Evolutionary conservation across 495 filamentous ascomycete species (phyloP).

Genomic region (Tuber umbilicatum): DNA sequence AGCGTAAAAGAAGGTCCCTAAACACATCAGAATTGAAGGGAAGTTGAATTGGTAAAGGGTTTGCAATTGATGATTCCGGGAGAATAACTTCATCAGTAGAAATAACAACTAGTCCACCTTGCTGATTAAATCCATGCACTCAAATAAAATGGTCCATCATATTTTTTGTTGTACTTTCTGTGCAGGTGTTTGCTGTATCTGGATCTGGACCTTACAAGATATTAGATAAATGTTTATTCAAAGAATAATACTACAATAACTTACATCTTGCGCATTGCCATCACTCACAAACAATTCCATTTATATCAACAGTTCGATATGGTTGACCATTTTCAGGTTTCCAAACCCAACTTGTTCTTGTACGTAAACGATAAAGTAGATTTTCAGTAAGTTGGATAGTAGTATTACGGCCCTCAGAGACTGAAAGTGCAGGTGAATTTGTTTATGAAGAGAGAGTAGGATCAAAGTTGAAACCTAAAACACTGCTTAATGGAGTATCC

Average conservation of each 20-base stretch:
- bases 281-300: not conserved
- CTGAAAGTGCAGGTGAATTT: not conserved
- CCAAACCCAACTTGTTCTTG: not conserved
- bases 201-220: slow-evolving; percentile 5
- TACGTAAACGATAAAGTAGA: not conserved
- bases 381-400: not conserved
- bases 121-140: too few species aligned
- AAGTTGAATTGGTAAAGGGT: too few species aligned
- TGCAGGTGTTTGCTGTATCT: not conserved
- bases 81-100: too few species aligned
- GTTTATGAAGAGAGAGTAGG: not conserved
- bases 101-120: not conserved
- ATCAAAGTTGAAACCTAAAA: not conserved
- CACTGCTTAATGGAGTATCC: too few species aligned
- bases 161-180: slow-evolving; percentile 7
- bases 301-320: not conserved
- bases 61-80: too few species aligned
- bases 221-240: not conserved
- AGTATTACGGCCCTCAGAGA: not conserved
- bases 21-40: slow-evolving; percentile 15
- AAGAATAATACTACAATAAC: not conserved
- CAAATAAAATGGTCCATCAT: not conserved
- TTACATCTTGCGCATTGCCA: not conserved
- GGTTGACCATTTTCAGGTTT: not conserved
- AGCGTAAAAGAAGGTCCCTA: slow-evolving; percentile 7